These are phyloP conservation scores for Ceratocystis destructans DNA, from an alignment of 2,329 filamentous ascomycete species.

Conservation along the genomic window DNA sequence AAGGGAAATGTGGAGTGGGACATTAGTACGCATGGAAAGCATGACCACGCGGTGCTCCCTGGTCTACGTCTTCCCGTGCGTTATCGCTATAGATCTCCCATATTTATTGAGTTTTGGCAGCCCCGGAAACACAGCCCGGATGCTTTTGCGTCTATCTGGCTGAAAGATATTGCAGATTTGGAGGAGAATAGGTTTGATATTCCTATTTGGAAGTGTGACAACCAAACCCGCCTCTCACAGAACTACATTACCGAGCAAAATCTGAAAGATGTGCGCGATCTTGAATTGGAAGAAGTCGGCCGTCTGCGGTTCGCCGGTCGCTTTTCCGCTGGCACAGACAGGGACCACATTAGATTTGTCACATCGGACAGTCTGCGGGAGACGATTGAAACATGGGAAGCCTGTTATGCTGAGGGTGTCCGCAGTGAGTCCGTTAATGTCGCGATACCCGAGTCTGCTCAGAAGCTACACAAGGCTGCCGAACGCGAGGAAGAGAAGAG, in stretches of 20 bases:
- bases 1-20: slow-evolving; percentile 32
- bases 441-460: slow-evolving; percentile 58
- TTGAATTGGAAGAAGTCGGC: slow-evolving; percentile 67
- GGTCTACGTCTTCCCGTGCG: slow-evolving; percentile 70
- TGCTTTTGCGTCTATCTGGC: slow-evolving; percentile 71
- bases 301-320: slow-evolving; percentile 64
- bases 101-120: slow-evolving; percentile 75
- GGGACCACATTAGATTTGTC: slow-evolving; percentile 70
- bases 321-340: slow-evolving; percentile 84
- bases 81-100: slow-evolving; percentile 74
- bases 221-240: slow-evolving; percentile 63
- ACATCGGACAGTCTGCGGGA: slow-evolving; percentile 79
- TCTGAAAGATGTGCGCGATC: slow-evolving; percentile 52
- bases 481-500: slow-evolving; percentile 11
- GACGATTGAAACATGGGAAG: slow-evolving; percentile 90
- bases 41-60: slow-evolving; percentile 21
- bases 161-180: slow-evolving; percentile 71
- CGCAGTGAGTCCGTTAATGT: slow-evolving; percentile 54
- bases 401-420: slow-evolving; percentile 77
- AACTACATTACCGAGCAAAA: slow-evolving; percentile 84
- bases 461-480: slow-evolving; percentile 68
- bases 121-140: slow-evolving; percentile 55
- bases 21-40: slow-evolving; percentile 31
- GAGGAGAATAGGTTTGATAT: slow-evolving; percentile 65
- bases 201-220: slow-evolving; percentile 79